phyloP scores from a whole-genome alignment of 306 rosid species.

The Acmispon strigosus region DNA sequence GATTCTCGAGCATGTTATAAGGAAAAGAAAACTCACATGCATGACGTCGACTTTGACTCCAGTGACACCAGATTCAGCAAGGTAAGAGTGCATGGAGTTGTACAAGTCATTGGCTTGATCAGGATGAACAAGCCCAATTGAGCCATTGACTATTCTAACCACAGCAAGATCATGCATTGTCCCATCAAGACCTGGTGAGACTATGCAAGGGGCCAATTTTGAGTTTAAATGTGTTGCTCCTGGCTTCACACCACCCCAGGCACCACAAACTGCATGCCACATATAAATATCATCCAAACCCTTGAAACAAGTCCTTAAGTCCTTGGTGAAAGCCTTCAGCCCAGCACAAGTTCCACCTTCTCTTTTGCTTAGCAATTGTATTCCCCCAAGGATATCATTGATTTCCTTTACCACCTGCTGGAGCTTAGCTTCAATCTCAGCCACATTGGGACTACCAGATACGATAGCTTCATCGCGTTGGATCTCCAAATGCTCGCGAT shows the following conservation, averaged over 20 bases:
- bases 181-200: slow-evolving; percentile 66
- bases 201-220: slow-evolving; percentile 48
- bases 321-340: slow-evolving; percentile 69
- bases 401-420: slow-evolving; percentile 42
- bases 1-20: too few species aligned
- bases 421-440: slow-evolving; percentile 32
- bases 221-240: slow-evolving; percentile 54
- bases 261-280: slow-evolving; percentile 89
- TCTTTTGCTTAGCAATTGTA: neutral
- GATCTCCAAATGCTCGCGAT: slow-evolving; percentile 48
- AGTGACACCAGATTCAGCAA: slow-evolving; percentile 59
- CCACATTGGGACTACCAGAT: slow-evolving; percentile 25
- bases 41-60: slow-evolving; percentile 88
- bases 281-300: slow-evolving; percentile 74
- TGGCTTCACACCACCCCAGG: slow-evolving; percentile 94
- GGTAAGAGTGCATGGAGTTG: slow-evolving; percentile 81
- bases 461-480: slow-evolving; percentile 27
- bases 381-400: slow-evolving; percentile 46
- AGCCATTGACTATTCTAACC: slow-evolving; percentile 53
- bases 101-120: slow-evolving; percentile 55
- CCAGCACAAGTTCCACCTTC: slow-evolving; percentile 34
- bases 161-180: slow-evolving; percentile 81
- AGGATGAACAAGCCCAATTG: slow-evolving; percentile 83
- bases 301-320: slow-evolving; percentile 58
- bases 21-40: slow-evolving; percentile 40